These are phyloP conservation scores for Jasminum sambac DNA, from an alignment of 257 asterid genomes.

Conservation along the genomic window DNA sequence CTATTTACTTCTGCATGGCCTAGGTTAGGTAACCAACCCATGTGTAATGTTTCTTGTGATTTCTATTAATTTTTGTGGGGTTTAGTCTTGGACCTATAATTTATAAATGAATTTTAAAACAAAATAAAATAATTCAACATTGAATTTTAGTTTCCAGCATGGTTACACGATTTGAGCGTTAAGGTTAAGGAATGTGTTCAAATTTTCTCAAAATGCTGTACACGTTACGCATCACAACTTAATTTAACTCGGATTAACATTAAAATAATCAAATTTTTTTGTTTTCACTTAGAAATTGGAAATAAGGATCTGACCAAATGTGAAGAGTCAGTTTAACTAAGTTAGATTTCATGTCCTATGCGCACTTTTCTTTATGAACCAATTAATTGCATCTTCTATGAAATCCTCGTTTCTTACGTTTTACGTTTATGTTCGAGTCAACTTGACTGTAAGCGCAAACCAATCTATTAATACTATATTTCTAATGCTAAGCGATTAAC, in stretches of 20 bases:
- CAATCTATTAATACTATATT: background rate
- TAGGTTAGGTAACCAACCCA: constrained; percentile 3
- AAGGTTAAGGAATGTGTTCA: background rate
- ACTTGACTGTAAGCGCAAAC: background rate
- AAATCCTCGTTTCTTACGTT: background rate
- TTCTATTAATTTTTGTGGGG: background rate
- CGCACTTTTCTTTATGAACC: too few relatives aligned
- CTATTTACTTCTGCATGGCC: background rate
- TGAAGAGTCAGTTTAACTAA: background rate
- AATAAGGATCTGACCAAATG: background rate
- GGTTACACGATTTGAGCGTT: background rate
- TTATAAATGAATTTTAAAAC: background rate
- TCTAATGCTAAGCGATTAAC: background rate
- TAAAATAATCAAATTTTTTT: background rate
- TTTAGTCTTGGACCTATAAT: background rate
- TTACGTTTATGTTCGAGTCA: background rate
- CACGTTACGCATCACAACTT: background rate
- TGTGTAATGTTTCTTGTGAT: background rate
- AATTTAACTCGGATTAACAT: background rate
- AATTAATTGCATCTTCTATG: background rate
- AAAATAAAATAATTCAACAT: background rate
- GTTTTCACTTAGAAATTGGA: background rate
- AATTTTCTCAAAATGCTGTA: background rate
- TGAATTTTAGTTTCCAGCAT: background rate
- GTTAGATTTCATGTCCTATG: background rate